Evolutionary conservation across 2,329 filamentous ascomycete species (phyloP), one percentile per base, ranked within the genome.

Genomic region (Colletotrichum sp.): DNA sequence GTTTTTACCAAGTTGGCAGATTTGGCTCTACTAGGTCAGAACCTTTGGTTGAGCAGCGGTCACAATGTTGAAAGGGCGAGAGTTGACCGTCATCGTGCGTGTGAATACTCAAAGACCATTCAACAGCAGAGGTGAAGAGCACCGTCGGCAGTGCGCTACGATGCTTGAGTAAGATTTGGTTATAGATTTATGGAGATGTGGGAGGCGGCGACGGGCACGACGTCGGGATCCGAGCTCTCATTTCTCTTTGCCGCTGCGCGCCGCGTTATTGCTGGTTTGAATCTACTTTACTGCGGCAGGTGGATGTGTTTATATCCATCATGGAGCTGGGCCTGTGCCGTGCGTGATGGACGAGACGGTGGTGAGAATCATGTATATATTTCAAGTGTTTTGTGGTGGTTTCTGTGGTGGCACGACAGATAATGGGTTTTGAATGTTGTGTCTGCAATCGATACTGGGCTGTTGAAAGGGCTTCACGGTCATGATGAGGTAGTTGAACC

Each of bases 241-340:
- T 7, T 34, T 15, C 32, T 0, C 32, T 34, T 34, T 34, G 32
- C 32, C 12, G 32, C 1, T 3, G 13, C 15, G 0, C 34, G 34
- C 1, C 13, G 34, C 15, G 15, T 1, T 1, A 18, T n/a, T 48
- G 18, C 39, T 12, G 10, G 9, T 48, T n/a, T 6, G 9, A n/a
- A 1, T 3, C 39, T 48, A n/a, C 18, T n/a, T n/a, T 12, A 48
- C 18, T 12, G 0, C 0, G 9, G 0, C 0, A 12, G 0, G 5
- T 48, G 8, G 9, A 48, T n/a, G 18, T 48, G 1, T 7, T 48
- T n/a, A 48, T 48, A 12, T 12, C 0, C 18, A 3, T 8, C 7
- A n/a, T n/a, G 30, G 28, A 2, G 28, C 28, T 3, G 28, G 26
- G 26, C 26, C 6, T 28, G 2, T 28, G 8, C 8, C 4, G 18